Evolutionary conservation across 257 asterid species (phyloP), one percentile per base, ranked within the genome.

Genomic region (Lycium barbarum): DNA sequence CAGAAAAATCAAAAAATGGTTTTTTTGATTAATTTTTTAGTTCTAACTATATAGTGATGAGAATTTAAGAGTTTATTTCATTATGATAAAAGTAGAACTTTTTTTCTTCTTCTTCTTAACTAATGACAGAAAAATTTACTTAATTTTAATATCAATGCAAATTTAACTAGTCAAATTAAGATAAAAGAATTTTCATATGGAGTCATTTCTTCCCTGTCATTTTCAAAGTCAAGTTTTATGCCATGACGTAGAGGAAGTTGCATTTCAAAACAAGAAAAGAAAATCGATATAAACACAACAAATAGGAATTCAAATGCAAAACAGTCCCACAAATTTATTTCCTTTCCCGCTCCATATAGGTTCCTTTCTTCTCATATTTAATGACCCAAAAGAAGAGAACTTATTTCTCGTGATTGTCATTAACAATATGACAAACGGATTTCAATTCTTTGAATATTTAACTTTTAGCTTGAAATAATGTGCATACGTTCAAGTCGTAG

Each of bases 331-430:
- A 22, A 49, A 47, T 49, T 74, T 20, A 74, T 74, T 73, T 73
- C 9, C 9, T 73, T 47, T 73, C 80, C 80, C 40, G n/a, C n/a
- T 20, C 55, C 38, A 72, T 9, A 26, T 26, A 26, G 33, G 36
- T n/a, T 10, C 36, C 58, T 45, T 72, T 72, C 20, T 74, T 74
- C 61, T 59, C 14, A 22, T 7, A 74, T 22, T 74, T 53, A 49
- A 49, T 74, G 13, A 76, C 47, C 7, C 51, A 14, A 22, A 18
- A 17, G 76, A 0, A 49, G 15, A 68, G 22, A 49, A 49, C 38
- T 74, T 49, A 40, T 9, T 49, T 49, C 81, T 11, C 81, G 81
- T 76, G 63, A 76, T 76, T 49, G 51, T 22, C 62, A 76, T 76
- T 12, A 73, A 47, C 40, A 76, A 76, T 76, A 76, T 76, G 63